phyloP scores from a whole-genome alignment of 257 asterid species.

The Apocynum venetum region DNA sequence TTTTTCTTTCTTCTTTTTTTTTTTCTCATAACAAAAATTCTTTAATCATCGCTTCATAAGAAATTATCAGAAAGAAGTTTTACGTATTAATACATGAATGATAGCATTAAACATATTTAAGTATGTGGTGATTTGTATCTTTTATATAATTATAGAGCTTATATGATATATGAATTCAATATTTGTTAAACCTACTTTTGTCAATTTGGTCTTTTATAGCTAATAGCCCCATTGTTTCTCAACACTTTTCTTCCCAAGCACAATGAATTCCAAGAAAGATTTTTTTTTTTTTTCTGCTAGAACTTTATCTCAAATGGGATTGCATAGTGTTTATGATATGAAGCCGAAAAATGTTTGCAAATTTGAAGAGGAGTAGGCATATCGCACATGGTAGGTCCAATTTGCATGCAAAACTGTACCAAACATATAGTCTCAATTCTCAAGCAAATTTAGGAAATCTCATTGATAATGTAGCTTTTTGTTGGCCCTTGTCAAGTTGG shows the following conservation, averaged over 20 bases:
- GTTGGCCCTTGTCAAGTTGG: slow-evolving; percentile 11
- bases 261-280: not conserved
- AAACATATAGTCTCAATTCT: not conserved
- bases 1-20: not conserved
- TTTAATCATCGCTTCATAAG: too few relatives aligned
- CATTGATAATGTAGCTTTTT: not conserved
- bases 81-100: too few relatives aligned
- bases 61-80: too few relatives aligned
- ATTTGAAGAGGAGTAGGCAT: not conserved
- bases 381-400: slow-evolving; percentile 25
- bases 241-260: not conserved
- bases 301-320: not conserved
- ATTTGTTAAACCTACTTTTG: too few relatives aligned
- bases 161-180: too few relatives aligned
- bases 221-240: too few relatives aligned
- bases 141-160: too few relatives aligned
- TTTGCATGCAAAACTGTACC: slow-evolving; percentile 5
- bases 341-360: not conserved
- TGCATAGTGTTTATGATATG: not conserved
- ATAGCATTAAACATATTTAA: too few relatives aligned
- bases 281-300: not conserved
- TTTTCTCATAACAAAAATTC: not conserved
- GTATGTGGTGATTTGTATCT: too few relatives aligned
- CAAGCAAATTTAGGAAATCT: not conserved
- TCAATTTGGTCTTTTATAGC: too few relatives aligned